Evolutionary conservation across 345 rosid genomes (phyloP).

Genomic region (Camelina hispida): DNA sequence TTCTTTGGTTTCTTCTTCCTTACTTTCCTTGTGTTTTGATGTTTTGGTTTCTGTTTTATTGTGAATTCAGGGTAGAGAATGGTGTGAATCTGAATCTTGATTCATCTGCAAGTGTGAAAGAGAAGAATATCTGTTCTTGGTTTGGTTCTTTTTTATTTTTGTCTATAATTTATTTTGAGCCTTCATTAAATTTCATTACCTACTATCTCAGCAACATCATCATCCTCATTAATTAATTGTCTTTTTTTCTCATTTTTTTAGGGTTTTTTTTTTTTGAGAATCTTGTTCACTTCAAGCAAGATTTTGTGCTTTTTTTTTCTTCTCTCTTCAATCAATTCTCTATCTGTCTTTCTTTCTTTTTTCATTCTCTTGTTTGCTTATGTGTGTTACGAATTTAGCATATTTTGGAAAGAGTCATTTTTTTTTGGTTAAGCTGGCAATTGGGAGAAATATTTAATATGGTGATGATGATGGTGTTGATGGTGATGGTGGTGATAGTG

Average conservation of each 20-base stretch:
- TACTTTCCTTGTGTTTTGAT: background rate
- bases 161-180: slow-evolving; percentile 30
- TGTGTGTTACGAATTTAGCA: background rate
- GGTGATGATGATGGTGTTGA: slow-evolving; percentile 28
- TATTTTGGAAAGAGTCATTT: slow-evolving; percentile 27
- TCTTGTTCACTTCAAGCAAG: slow-evolving; percentile 32
- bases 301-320: slow-evolving; percentile 15
- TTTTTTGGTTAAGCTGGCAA: slow-evolving; percentile 29
- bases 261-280: background rate
- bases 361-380: slow-evolving; percentile 1
- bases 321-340: slow-evolving; percentile 31
- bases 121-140: slow-evolving; percentile 59
- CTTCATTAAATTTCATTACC: slow-evolving; percentile 40
- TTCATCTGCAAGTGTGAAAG: slow-evolving; percentile 51
- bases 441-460: slow-evolving; percentile 22
- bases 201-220: slow-evolving; percentile 40
- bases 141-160: slow-evolving; percentile 48
- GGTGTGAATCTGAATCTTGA: slow-evolving; percentile 27
- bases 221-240: slow-evolving; percentile 40
- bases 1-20: background rate
- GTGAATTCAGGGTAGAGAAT: background rate
- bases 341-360: background rate
- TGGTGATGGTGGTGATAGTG: slow-evolving; percentile 26
- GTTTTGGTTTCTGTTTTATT: slow-evolving; percentile 17
- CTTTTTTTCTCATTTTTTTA: background rate